Percentiles rank a stretch among this genome's conserved stretches.
These are phyloP conservation scores for Diaporthe citri DNA, from an alignment of 2,329 filamentous ascomycete genomes.

Conservation along the genomic window DNA sequence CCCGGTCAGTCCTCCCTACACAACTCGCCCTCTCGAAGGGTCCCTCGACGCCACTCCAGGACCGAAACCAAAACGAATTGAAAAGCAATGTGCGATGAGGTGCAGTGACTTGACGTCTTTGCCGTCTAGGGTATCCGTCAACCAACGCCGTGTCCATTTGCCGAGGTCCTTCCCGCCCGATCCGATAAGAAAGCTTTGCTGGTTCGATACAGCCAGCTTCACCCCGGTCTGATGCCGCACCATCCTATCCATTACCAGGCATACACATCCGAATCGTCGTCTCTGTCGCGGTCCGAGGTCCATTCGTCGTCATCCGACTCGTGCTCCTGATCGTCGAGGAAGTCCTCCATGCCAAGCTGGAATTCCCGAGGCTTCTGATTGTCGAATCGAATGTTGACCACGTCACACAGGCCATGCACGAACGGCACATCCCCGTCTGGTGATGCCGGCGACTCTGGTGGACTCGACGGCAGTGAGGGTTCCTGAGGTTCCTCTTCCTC, in stretches of 20 bases:
- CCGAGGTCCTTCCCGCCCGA: neutral
- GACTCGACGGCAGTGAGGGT: conserved; percentile 28
- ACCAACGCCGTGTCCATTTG: conserved; percentile 32
- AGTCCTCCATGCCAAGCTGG: conserved; percentile 79
- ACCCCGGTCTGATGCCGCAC: neutral
- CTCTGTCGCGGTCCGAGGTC: conserved; percentile 62
- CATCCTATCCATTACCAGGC: conserved; percentile 30
- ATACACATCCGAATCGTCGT: conserved; percentile 65
- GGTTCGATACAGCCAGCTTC: neutral
- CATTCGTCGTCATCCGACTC: conserved; percentile 69
- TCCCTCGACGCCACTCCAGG: neutral
- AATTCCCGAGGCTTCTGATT: conserved; percentile 79
- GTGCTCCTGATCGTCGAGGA: conserved; percentile 68
- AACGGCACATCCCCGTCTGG: conserved; percentile 46
- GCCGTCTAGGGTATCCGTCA: conserved; percentile 33
- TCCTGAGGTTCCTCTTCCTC: conserved; percentile 38
- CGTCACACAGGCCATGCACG: conserved; percentile 77
- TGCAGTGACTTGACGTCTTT: conserved; percentile 30
- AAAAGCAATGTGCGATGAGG: neutral
- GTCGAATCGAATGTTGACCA: conserved; percentile 80
- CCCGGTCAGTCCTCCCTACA: neutral
- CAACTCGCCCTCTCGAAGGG: neutral
- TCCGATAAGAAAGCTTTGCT: neutral
- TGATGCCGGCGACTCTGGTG: conserved; percentile 18
- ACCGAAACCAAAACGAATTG: neutral